These are phyloP conservation scores for Solanum chaucha DNA, from an alignment of 257 asterid genomes.

Conservation along the genomic window DNA sequence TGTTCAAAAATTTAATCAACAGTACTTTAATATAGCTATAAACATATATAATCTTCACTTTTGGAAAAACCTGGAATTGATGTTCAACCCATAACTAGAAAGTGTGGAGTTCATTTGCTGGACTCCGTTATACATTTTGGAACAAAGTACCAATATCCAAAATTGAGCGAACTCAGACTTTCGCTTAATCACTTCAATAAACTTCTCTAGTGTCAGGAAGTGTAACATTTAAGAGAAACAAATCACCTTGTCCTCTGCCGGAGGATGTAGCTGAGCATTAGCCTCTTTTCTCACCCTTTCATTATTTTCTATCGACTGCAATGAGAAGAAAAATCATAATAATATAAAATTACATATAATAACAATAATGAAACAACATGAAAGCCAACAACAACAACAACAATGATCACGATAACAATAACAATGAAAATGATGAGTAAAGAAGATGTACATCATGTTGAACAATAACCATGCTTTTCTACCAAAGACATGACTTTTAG, in stretches of 20 bases:
- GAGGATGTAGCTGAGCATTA: constrained; percentile 33
- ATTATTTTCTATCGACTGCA: constrained; percentile 62
- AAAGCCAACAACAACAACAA: not conserved
- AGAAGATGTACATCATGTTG: not conserved
- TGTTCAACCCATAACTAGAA: not conserved
- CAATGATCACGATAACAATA: not conserved
- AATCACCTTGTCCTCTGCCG: constrained; percentile 63
- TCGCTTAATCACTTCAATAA: not conserved
- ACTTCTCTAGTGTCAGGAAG: not conserved
- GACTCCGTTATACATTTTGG: not conserved
- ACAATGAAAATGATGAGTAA: not conserved
- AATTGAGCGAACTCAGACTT: not conserved
- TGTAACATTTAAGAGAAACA: not conserved
- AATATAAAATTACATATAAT: not conserved
- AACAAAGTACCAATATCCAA: not conserved
- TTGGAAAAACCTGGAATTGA: not conserved
- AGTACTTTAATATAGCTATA: not conserved
- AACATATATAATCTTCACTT: not conserved
- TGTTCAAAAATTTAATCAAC: not conserved
- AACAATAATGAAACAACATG: not conserved
- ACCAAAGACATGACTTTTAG: not conserved
- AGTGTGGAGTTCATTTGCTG: not conserved
- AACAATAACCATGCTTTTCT: not conserved
- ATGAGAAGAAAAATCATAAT: not conserved
- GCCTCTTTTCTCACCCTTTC: constrained; percentile 66